Evolutionary conservation across 2,329 filamentous ascomycete species (phyloP).

Genomic region (Neocatenulostroma microsporum): DNA sequence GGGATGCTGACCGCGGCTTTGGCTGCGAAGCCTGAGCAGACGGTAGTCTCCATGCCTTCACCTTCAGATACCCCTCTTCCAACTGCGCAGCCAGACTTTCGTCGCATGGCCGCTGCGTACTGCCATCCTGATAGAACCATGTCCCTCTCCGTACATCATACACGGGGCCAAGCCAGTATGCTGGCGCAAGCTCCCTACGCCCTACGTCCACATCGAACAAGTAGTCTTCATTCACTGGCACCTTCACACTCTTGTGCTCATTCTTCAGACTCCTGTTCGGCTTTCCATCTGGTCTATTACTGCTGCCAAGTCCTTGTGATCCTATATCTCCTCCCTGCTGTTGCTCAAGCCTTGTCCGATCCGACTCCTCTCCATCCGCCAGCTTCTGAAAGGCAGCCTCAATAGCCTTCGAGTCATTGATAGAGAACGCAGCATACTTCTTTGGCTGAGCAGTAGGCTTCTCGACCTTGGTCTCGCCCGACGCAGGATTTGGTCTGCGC

Average conservation of each 20-base stretch:
- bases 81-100: constrained; percentile 87
- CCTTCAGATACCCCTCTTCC: constrained; percentile 86
- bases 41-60: constrained; percentile 68
- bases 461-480: constrained; percentile 37
- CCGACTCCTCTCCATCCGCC: constrained; percentile 58
- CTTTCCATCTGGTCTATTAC: constrained; percentile 13
- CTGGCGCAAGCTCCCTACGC: constrained; percentile 69
- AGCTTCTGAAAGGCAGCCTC: constrained; percentile 74
- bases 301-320: neutral
- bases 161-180: constrained; percentile 86
- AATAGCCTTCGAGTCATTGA: constrained; percentile 69
- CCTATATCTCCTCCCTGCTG: constrained; percentile 12
- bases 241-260: constrained; percentile 30
- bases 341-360: constrained; percentile 19
- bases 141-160: constrained; percentile 77
- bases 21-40: constrained; percentile 22
- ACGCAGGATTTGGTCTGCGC: constrained; percentile 59
- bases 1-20: constrained; percentile 35
- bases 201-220: constrained; percentile 89
- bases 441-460: constrained; percentile 64
- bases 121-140: constrained; percentile 93
- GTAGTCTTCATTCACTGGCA: constrained; percentile 91
- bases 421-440: constrained; percentile 76
- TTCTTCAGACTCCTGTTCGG: constrained; percentile 18
- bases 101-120: constrained; percentile 70